Evolutionary conservation across 352 stramenopile genomes (phyloP), one percentile per base, ranked within the genome.

Genomic region (Hyaloperonospora brassicae): DNA sequence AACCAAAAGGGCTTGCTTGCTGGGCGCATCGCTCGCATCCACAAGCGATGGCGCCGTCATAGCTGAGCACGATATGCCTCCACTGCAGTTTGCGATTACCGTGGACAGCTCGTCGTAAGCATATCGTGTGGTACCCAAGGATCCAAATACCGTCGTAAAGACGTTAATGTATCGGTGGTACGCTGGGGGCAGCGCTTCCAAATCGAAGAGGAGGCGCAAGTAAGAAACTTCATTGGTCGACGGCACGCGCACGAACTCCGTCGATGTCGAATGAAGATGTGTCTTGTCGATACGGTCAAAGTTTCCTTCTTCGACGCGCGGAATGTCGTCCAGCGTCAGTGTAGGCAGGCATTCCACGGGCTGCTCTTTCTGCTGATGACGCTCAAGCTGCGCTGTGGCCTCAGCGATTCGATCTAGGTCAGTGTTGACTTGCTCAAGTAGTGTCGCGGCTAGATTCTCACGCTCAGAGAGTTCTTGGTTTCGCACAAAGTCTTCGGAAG

Each of bases 171-270:
- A 89, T 52, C 61, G 47, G 50, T 87, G 73, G 40, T 89, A 86
- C 47, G 73, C 73, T 45, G 72, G 52, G 2, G 83, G 83, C 13
- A 90, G 52, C 27, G 63, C 47, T 30, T 42, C 44, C 49, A 76
- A 62, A 48, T 93, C 76, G 56, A 87, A 90, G 11, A 83, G 57
- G 42, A 93, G 54, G 1, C 82, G 82, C 17, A 93, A 59, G 56
- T 93, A 93, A 52, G 79, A 84, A 57, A 93, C 76, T 53, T 89
- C 83, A 64, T 91, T 89, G 10, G 80, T 93, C 24, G 83, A 88
- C 24, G 80, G 74, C 35, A 88, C 76, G 10, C 76, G 55, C 11
- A 88, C 76, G 47, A 86, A 87, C 52, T 90, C 73, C 24, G 49
- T 31, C 1, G 60, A 55, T 23, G 52, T 68, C 17, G 72, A 60